Evolutionary conservation across 306 rosid genomes (phyloP).

Genomic region (Canavalia gladiata): DNA sequence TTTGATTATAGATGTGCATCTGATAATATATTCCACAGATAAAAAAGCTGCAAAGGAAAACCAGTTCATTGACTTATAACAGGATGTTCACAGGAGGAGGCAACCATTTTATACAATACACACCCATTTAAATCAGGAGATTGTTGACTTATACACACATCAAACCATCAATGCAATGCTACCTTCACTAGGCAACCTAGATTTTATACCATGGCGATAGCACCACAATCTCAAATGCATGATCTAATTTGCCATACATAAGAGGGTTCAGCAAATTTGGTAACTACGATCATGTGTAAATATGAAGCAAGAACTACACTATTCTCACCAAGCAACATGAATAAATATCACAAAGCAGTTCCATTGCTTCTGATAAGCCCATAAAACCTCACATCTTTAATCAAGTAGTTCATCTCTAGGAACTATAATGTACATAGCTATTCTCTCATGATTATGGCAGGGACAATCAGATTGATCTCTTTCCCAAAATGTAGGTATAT

Average conservation of each 20-base stretch:
- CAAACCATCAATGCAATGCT: conserved; percentile 20
- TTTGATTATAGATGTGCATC: neutral
- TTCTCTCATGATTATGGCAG: neutral
- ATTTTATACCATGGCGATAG: conserved; percentile 9
- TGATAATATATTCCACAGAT: neutral
- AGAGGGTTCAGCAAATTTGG: conserved; percentile 12
- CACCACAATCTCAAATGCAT: neutral
- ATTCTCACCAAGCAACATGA: conserved; percentile 2
- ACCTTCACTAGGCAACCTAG: neutral
- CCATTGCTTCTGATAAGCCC: conserved; percentile 10
- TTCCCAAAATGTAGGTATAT: neutral
- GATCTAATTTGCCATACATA: neutral
- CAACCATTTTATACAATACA: conserved; percentile 17
- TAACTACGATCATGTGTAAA: neutral
- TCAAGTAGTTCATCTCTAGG: conserved; percentile 4
- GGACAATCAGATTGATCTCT: neutral
- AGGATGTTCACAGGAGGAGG: neutral
- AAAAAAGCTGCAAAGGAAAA: neutral
- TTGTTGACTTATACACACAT: conserved; percentile 1
- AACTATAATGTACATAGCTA: conserved; percentile 3
- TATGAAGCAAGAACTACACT: conserved; percentile 10
- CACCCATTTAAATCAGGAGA: conserved; percentile 20
- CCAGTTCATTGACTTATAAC: too few species aligned
- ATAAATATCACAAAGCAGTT: conserved; percentile 16
- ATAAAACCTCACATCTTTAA: neutral